Evolutionary conservation across 169 alveolate species (phyloP).

Genomic region (Perkinsus marinus): DNA sequence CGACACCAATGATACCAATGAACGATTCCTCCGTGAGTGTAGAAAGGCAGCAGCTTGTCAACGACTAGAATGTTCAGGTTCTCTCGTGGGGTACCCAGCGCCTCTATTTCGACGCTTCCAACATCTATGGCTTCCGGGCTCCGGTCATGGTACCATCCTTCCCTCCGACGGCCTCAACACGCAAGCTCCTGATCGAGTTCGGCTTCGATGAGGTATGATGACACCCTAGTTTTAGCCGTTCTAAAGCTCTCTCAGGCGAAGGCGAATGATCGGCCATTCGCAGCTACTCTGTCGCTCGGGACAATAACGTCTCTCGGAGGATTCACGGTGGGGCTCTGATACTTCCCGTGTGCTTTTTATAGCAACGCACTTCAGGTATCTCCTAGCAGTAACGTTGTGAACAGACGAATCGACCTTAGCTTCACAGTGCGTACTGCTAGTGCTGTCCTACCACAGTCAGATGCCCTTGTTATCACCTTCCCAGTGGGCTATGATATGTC

Average conservation of each 20-base stretch:
- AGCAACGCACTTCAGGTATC: not conserved
- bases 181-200: not conserved
- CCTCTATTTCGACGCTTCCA: not conserved
- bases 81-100: not conserved
- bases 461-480: not conserved
- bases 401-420: not conserved
- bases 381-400: not conserved
- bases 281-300: not conserved
- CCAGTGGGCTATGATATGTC: not conserved
- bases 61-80: not conserved
- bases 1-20: not conserved
- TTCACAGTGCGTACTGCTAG: not conserved
- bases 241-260: not conserved
- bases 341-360: not conserved
- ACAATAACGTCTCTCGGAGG: not conserved
- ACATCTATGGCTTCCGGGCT: not conserved
- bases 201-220: not conserved
- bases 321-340: not conserved
- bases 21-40: not conserved
- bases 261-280: not conserved
- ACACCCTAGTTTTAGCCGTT: not conserved
- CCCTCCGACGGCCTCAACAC: not conserved
- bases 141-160: not conserved
- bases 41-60: not conserved
- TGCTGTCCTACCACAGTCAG: not conserved